Evolutionary conservation across 2,329 filamentous ascomycete species (phyloP).

Genomic region (Chrysoporthe puriensis): DNA sequence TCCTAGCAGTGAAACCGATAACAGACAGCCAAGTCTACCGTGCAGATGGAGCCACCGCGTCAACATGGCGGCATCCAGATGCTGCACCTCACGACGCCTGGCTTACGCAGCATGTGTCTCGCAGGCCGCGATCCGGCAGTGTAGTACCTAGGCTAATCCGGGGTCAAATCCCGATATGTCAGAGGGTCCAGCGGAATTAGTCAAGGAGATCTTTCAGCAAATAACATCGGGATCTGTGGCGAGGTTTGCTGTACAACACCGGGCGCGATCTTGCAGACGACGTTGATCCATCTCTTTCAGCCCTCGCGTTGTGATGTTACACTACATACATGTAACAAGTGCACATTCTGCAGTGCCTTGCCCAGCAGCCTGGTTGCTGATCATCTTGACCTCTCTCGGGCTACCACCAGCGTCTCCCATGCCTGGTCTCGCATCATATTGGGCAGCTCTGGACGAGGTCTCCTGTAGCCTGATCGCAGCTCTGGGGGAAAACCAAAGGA

Average conservation of each 20-base stretch:
- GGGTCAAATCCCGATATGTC: background rate
- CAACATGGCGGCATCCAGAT: constrained; percentile 13
- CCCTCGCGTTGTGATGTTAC: constrained; percentile 13
- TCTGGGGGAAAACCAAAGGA: background rate
- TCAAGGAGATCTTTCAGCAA: background rate
- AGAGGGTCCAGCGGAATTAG: background rate
- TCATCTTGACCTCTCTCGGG: background rate
- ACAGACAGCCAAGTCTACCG: background rate
- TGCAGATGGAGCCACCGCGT: background rate
- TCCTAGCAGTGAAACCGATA: constrained; percentile 1
- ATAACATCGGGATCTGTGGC: background rate
- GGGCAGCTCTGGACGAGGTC: constrained; percentile 20
- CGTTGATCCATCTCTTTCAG: constrained; percentile 6
- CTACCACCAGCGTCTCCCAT: background rate
- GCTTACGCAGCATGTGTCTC: background rate
- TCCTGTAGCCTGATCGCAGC: constrained; percentile 17
- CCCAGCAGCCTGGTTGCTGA: background rate
- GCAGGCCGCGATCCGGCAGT: background rate
- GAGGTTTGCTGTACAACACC: constrained; percentile 12
- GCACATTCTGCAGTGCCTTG: constrained; percentile 5
- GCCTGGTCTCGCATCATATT: constrained; percentile 7
- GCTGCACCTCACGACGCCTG: constrained; percentile 13
- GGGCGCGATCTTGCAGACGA: constrained; percentile 19
- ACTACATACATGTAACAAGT: constrained; percentile 13
- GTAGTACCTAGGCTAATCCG: constrained; percentile 3